Base-by-base conservation (phyloP, 2,329 filamentous ascomycete genomes). In the Didymellaceae sp. region DNA sequence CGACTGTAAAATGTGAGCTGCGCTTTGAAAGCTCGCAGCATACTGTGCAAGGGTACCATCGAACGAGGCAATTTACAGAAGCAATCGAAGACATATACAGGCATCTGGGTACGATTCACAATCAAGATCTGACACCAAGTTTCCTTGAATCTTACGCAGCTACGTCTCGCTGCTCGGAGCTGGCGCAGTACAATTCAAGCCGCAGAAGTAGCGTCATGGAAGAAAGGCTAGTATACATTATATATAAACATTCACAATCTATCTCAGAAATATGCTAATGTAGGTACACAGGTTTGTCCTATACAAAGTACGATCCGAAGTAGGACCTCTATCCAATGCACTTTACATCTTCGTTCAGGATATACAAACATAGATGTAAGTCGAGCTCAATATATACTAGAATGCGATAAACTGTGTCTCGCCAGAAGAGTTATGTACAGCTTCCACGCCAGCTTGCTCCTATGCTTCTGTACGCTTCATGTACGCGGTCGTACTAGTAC, bases 1-100 rank as follows among this genome's bases (percentile, higher is more conserved):
- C 61, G 55, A 31, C 18, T 68, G n/a, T 68, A 61, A 37, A 33
- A 11, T 14, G 30, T 16, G 5, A 25, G 6, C 6, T 6, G 22
- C 22, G 22, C 6, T 25, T 25, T n/a, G n/a, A n/a, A n/a, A n/a
- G n/a, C n/a, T n/a, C n/a, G n/a, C n/a, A n/a, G n/a, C n/a, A n/a
- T n/a, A n/a, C n/a, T n/a, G n/a, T n/a, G n/a, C n/a, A n/a, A n/a
- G n/a, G n/a, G n/a, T n/a, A n/a, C n/a, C n/a, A n/a, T n/a, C n/a
- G n/a, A n/a, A n/a, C n/a, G n/a, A n/a, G n/a, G n/a, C n/a, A n/a
- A n/a, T n/a, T n/a, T n/a, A n/a, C n/a, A n/a, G n/a, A n/a, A n/a
- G n/a, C n/a, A n/a, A n/a, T n/a, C n/a, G n/a, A n/a, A n/a, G n/a
- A n/a, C n/a, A n/a, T n/a, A n/a, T n/a, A n/a, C n/a, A n/a, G n/a